A percentile compares a stretch with the other conserved stretches of the same genome.
These are phyloP conservation scores for Benincasa hispida DNA, from an alignment of 306 rosid species.

Conservation along the genomic window DNA sequence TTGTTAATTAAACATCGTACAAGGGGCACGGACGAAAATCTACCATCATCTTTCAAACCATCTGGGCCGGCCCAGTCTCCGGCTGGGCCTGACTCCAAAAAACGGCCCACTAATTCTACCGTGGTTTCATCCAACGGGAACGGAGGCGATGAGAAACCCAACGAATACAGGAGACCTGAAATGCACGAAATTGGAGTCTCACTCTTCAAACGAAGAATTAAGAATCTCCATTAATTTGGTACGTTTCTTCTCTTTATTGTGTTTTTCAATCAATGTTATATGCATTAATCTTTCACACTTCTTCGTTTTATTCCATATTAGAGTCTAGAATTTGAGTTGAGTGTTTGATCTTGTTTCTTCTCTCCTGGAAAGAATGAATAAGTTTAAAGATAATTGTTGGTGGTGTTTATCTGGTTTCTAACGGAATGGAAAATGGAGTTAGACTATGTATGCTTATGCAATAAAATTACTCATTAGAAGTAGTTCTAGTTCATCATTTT, in stretches of 20 bases:
- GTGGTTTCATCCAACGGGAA: background rate
- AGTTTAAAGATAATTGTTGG: background rate
- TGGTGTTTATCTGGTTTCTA: background rate
- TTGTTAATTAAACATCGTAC: background rate
- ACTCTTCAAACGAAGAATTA: background rate
- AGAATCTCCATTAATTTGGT: background rate
- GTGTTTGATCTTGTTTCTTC: background rate
- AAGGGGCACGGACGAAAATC: background rate
- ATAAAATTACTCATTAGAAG: background rate
- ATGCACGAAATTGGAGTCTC: background rate
- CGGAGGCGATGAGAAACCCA: background rate
- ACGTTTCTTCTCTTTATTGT: background rate
- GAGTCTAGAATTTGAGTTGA: background rate
- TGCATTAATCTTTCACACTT: background rate
- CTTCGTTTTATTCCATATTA: background rate
- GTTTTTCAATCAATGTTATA: background rate
- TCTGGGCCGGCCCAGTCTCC: background rate
- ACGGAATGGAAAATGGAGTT: background rate
- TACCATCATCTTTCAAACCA: background rate
- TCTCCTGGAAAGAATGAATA: background rate
- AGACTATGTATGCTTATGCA: background rate
- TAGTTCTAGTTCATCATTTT: background rate
- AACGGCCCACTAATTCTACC: background rate
- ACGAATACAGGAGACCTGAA: background rate
- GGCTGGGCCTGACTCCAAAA: background rate